Base-by-base conservation (phyloP, 306 rosid species). In the Vicia sativa region DNA sequence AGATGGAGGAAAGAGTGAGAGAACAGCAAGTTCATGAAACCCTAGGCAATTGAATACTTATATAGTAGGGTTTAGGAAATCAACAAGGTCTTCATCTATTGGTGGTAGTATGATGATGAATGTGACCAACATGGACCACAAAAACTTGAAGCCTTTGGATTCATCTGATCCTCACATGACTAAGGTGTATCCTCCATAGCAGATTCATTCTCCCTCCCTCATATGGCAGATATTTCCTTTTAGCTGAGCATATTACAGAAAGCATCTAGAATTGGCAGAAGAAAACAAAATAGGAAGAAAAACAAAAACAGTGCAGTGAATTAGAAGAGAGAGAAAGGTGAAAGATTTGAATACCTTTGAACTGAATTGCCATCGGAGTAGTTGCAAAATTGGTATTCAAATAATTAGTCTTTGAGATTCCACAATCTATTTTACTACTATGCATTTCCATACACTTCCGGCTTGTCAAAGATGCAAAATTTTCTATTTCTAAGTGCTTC, bases 1-100 rank as follows among this genome's bases (percentile, higher is more conserved):
- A 70, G 44, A 69, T 49, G 19, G n/a, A 43, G 25, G 14, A 14
- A 10, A 69, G 67, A 58, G 13, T 53, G 67, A 50, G 62, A 48
- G 14, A 60, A 55, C 4, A 75, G 50, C 18, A 41, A 43, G 61
- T 21, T 21, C 23, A 21, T 11, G 49, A 37, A 2, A 52, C 41
- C 48, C 43, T 59, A 75, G 61, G 19, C 11, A 69, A 71, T 37
- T 34, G 56, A 62, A 12, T 66, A 29, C 23, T 55, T 13, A 26
- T 25, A 55, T 55, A 55, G 61, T 55, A 55, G 37, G 61, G 61
- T 26, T 25, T 13, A 55, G 38, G 37, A 54, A 55, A 55, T 55
- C 61, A 55, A 25, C 61, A 55, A 6, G 38, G 61, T 26, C 3
- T 55, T 28, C 61, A 55, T 55, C 38, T 55, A 55, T 55, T 55